These are phyloP conservation scores for Amanita thiersii DNA, from an alignment of 768 basidiomycete species.

Conservation along the genomic window DNA sequence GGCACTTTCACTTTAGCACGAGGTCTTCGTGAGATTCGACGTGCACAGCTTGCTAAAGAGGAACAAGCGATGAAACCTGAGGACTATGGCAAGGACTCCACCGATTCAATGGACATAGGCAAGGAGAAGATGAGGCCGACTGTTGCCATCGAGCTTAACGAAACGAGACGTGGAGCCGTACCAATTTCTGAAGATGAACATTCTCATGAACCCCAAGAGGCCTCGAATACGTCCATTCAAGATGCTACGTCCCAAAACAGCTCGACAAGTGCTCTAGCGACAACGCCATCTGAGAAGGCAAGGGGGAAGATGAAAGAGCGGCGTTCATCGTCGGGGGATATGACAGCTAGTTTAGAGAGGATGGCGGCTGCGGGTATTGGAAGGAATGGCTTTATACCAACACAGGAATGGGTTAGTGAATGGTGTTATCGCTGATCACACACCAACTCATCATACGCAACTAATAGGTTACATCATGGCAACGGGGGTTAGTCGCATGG, in stretches of 20 bases:
- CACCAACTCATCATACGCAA: background rate
- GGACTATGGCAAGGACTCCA: slow-evolving; percentile 29
- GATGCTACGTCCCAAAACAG: background rate
- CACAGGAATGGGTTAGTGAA: slow-evolving; percentile 90
- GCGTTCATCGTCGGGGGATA: slow-evolving; percentile 44
- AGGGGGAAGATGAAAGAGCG: slow-evolving; percentile 87
- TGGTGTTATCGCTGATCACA: slow-evolving; percentile 8
- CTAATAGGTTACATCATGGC: slow-evolving; percentile 81
- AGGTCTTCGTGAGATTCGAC: slow-evolving; percentile 81
- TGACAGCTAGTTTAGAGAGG: slow-evolving; percentile 49
- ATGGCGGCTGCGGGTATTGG: slow-evolving; percentile 67
- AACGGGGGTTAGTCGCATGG: slow-evolving; percentile 65
- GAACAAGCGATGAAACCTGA: slow-evolving; percentile 43
- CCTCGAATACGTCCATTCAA: background rate
- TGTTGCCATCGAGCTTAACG: slow-evolving; percentile 11
- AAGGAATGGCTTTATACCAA: slow-evolving; percentile 88
- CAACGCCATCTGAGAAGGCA: slow-evolving; percentile 69
- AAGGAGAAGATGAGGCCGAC: slow-evolving; percentile 53
- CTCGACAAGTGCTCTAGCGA: background rate
- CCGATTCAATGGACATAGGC: slow-evolving; percentile 31
- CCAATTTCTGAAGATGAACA: background rate
- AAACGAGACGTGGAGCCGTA: too few species aligned
- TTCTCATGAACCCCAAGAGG: background rate
- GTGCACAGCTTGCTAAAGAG: slow-evolving; percentile 64
- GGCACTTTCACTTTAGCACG: slow-evolving; percentile 84